These are phyloP conservation scores for Paraleonurus japonicus DNA, from an alignment of 257 asterid genomes.

Conservation along the genomic window DNA sequence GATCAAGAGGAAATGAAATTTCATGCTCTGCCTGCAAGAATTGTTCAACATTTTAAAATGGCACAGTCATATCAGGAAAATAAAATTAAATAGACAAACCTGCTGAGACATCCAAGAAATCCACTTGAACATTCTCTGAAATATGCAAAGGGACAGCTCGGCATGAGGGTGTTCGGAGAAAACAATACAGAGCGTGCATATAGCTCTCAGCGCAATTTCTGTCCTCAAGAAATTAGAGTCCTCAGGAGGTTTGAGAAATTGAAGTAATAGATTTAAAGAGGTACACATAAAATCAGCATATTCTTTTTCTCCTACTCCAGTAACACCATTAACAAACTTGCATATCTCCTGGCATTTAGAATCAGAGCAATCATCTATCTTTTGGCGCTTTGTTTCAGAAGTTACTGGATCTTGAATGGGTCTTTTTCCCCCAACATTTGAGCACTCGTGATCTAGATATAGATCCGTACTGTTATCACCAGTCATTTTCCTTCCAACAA, in stretches of 20 bases:
- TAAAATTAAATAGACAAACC: slow-evolving; percentile 43
- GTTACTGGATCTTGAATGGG: slow-evolving; percentile 41
- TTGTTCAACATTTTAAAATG: slow-evolving; percentile 26
- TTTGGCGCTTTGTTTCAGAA: slow-evolving; percentile 59
- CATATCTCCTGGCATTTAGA: slow-evolving; percentile 32
- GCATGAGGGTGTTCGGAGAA: slow-evolving; percentile 62
- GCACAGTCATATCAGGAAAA: slow-evolving; percentile 17
- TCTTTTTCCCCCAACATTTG: slow-evolving; percentile 64
- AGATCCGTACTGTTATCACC: slow-evolving; percentile 29
- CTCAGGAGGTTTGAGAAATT: slow-evolving; percentile 69
- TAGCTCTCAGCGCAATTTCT: slow-evolving; percentile 64
- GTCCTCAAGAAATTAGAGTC: slow-evolving; percentile 40
- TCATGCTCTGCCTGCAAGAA: slow-evolving; percentile 59
- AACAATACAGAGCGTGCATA: slow-evolving; percentile 70
- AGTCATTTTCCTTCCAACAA: slow-evolving; percentile 38
- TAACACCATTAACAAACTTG: slow-evolving; percentile 29
- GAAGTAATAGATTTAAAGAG: slow-evolving; percentile 55
- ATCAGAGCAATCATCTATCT: slow-evolving; percentile 37
- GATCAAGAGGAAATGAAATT: slow-evolving; percentile 43
- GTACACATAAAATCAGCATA: slow-evolving; percentile 57
- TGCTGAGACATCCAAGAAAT: slow-evolving; percentile 76
- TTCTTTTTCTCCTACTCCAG: slow-evolving; percentile 48
- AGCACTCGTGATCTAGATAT: slow-evolving; percentile 32
- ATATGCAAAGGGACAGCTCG: slow-evolving; percentile 49
- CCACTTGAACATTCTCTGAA: slow-evolving; percentile 68